Conservation (phyloP, 441 rosid species). For the Metrosideros polymorpha region DNA sequence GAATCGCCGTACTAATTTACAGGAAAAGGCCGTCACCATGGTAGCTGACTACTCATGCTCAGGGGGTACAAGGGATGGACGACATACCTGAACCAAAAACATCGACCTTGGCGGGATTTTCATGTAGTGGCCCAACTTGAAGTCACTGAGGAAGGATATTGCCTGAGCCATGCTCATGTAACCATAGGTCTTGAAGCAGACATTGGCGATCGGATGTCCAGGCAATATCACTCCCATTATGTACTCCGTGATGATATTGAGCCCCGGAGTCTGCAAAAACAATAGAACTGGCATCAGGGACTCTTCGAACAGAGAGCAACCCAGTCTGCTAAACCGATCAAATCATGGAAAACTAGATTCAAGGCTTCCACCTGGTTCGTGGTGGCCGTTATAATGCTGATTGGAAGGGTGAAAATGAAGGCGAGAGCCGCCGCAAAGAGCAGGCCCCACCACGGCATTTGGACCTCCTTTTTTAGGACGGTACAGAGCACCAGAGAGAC, state of each 20-base stretch:
- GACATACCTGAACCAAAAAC: constrained; percentile 2
- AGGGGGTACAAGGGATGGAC: background rate
- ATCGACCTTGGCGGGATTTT: constrained; percentile 8
- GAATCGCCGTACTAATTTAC: background rate
- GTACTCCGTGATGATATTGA: constrained; percentile 8
- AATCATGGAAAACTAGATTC: background rate
- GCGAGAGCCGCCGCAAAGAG: background rate
- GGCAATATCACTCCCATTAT: constrained; percentile 6
- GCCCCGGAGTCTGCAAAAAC: constrained; percentile 3
- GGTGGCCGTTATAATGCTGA: constrained; percentile 10
- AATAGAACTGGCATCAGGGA: background rate
- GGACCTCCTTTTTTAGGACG: background rate
- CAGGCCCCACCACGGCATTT: constrained; percentile 13
- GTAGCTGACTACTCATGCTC: background rate
- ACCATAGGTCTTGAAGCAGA: constrained; percentile 8
- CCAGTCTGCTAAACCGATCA: background rate
- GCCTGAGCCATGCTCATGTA: constrained; percentile 11
- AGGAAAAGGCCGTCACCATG: background rate
- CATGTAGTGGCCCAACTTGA: constrained; percentile 12
- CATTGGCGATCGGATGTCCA: constrained; percentile 7
- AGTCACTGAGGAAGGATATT: constrained; percentile 5
- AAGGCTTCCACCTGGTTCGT: constrained; percentile 2
- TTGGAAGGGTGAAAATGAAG: constrained; percentile 10
- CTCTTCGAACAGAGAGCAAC: background rate
- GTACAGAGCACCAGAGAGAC: background rate